Base-by-base conservation (phyloP, 306 rosid species). In the Potentilla sterilis region DNA sequence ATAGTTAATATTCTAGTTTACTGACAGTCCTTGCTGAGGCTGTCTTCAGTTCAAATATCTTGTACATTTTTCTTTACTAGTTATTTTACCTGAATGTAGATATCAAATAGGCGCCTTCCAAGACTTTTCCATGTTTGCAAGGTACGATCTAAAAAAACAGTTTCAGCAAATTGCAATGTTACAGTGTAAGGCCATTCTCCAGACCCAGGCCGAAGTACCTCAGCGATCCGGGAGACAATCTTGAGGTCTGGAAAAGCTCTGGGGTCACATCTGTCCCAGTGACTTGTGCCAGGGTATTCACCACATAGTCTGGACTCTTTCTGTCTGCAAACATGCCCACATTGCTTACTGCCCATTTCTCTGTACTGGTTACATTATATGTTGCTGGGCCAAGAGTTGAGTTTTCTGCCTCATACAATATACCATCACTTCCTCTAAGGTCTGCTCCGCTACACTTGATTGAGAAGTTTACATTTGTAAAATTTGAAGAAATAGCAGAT, bases 121-220 rank as follows among this genome's bases (percentile, higher is more conserved):
- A 81, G 77, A 73, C 89, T 85, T 9, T 41, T 0, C 82, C 79
- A 85, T 4, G 77, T 74, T 16, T 62, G 3, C 18, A 80, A 54
- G 76, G 35, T 9, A 21, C 51, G 22, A 22, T 75, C 70, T 0
- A 11, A 55, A 77, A 75, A 85, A 81, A 77, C 82, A 44, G 65
- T 81, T 70, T 89, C 90, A 37, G 86, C 89, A 83, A 89, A 89
- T 47, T 83, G 89, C 54, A 89, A 83, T 4, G 77, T 83, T 3
- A 89, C 81, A 0, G 81, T 85, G 74, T 89, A 89, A 63, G 44
- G 80, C 44, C 91, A 76, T 89, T 87, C 74, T 76, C 64, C 35
- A 89, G 78, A 57, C 93, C 85, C 28, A 81, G 75, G 52, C 81
- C 91, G 42, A 87, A 89, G 71, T 86, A 89, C 63, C 84, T 70